Evolutionary conservation across 192 early-diverging fungal species (phyloP).

Genomic region (Backusella westeae): DNA sequence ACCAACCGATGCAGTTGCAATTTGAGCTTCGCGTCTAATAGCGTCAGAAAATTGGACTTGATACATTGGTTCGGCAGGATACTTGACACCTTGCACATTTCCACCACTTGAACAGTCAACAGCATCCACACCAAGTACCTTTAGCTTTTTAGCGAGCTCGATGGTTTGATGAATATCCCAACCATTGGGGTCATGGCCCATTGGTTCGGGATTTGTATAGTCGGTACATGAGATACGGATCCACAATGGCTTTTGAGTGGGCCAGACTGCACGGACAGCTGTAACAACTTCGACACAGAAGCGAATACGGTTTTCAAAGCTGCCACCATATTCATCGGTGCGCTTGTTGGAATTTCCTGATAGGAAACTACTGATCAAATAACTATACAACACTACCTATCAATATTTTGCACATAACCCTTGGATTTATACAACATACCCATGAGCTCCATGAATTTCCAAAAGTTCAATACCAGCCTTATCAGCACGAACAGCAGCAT

Average conservation of each 20-base stretch:
- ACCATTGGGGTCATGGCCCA: slow-evolving; percentile 46
- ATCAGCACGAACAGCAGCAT: slow-evolving; percentile 69
- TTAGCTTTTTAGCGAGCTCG: slow-evolving; percentile 54
- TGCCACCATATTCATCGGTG: slow-evolving; percentile 91
- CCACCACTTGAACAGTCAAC: slow-evolving; percentile 83
- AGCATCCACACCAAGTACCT: slow-evolving; percentile 74
- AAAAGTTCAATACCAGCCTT: slow-evolving; percentile 57
- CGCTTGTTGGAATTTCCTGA: slow-evolving; percentile 79
- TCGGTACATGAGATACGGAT: slow-evolving; percentile 80
- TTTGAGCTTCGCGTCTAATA: slow-evolving; percentile 55
- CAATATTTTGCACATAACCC: slow-evolving; percentile 50
- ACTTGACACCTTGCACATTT: slow-evolving; percentile 31
- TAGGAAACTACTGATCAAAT: slow-evolving; percentile 78
- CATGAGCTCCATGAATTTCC: slow-evolving; percentile 73
- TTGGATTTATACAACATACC: background rate
- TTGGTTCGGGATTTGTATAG: slow-evolving; percentile 48
- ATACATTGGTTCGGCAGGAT: slow-evolving; percentile 42
- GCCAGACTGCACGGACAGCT: slow-evolving; percentile 68
- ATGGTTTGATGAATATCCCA: slow-evolving; percentile 78
- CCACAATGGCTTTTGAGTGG: slow-evolving; percentile 78
- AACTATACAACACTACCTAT: slow-evolving; percentile 76
- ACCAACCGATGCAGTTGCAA: slow-evolving; percentile 67
- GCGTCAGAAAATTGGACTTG: slow-evolving; percentile 62
- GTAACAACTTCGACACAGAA: slow-evolving; percentile 70
- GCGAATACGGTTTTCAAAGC: slow-evolving; percentile 83